Evolutionary conservation across 495 filamentous ascomycete genomes (phyloP).

Genomic region (Aspergillus wentii): DNA sequence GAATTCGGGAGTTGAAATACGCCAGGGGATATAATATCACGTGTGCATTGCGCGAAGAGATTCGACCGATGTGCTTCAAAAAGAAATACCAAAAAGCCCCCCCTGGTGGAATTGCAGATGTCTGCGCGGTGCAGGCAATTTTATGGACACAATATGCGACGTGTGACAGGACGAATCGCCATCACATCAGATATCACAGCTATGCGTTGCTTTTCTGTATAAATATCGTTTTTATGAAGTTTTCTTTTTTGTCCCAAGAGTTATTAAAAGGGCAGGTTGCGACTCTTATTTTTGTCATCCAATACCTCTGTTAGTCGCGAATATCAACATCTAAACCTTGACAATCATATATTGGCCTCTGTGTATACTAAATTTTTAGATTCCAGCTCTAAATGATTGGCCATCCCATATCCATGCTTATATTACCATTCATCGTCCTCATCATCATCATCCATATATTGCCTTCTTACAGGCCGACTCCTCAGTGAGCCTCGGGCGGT

Average conservation of each 20-base stretch:
- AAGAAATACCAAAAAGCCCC: neutral
- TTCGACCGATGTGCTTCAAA: neutral
- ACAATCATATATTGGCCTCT: neutral
- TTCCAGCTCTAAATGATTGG: neutral
- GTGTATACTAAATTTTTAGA: neutral
- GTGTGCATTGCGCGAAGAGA: neutral
- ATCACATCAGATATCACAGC: slow-evolving; percentile 1
- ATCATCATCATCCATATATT: slow-evolving; percentile 9
- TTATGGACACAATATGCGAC: neutral
- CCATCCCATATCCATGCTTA: neutral
- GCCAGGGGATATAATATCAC: neutral
- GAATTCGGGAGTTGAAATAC: neutral
- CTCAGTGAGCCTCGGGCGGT: slow-evolving; percentile 13
- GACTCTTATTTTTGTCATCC: too few species aligned
- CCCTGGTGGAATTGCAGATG: too few species aligned
- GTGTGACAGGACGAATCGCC: slow-evolving; percentile 56
- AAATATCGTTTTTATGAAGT: slow-evolving; percentile 3
- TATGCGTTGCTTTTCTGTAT: slow-evolving; percentile 4
- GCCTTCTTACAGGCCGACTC: slow-evolving; percentile 18
- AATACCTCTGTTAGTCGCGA: too few species aligned
- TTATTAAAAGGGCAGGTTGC: slow-evolving; percentile 1
- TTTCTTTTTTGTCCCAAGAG: neutral
- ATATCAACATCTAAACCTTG: neutral
- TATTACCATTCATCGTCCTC: slow-evolving; percentile 13
- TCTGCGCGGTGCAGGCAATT: too few species aligned